Base-by-base conservation (phyloP, 495 filamentous ascomycete species). In the Lepidopterella palustris region DNA sequence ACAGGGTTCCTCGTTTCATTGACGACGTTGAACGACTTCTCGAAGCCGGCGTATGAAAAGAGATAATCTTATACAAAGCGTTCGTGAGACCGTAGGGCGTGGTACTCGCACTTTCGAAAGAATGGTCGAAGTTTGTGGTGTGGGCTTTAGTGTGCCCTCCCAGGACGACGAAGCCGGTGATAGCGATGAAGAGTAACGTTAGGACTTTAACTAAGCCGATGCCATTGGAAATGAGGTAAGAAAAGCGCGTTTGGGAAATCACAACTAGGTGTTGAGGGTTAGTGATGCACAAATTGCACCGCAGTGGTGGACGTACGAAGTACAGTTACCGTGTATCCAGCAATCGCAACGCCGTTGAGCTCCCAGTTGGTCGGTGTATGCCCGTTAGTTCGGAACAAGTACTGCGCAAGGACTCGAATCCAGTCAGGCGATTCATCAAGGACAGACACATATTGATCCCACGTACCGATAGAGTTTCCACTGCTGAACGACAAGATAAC, bases 1-100 rank as follows among this genome's bases (percentile, higher is more conserved):
- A 84, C 70, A 0, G 82, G 82, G 55, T 82, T 82, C 80, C 76
- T 82, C 57, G 87, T 78, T 69, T 88, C 85, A 58, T 85, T 85
- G 42, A 85, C 81, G 18, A 88, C 73, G 54, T 81, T 81, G 64
- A 86, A 86, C 0, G 84, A 81, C 62, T 87, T 86, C 9, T 69
- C 66, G 51, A 81, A 88, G 0, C 85, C 84, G 0, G 74, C 65
- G 61, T 86, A 88, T 0, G 84, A 79, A 60, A 85, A 87, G n/a
- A n/a, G 29, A 84, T 78, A 32, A 88, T 77, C 49, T 82, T 82
- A 59, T 84, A 76, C 23, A 87, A 63, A 9, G 84, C 84, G 45
- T 81, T 82, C 0, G 83, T 80, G 11, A 81, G 70, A 2, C 80
- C 80, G 59, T 57, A 57, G 15, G 55, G 39, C 3, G 56, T 58